Base-by-base conservation (phyloP, 768 basidiomycete genomes). In the Suillus spraguei region DNA sequence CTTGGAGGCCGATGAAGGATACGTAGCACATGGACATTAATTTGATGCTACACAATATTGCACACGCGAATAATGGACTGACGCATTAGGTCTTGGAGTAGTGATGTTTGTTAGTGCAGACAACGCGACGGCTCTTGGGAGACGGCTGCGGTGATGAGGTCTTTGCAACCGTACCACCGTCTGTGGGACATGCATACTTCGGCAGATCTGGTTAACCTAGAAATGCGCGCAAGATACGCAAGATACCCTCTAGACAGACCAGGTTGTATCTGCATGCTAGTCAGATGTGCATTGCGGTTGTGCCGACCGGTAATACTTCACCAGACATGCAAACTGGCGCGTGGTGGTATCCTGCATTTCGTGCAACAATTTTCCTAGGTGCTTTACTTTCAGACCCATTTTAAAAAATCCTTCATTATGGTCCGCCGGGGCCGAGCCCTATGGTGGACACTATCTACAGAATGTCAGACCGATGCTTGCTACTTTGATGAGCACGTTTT, bases 1-100 rank as follows among this genome's bases (percentile, higher is more conserved):
- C 97, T 79, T 99, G 97, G n/a, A 99, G 80, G 72, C 99, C 97
- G 70, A 99, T 97, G 85, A 99, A 99, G 66, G 94, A 95, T 32
- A 91, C 92, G 73, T 99, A 99, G 44, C 93, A 94, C 59, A 85
- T 83, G 49, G 87, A 87, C 36, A 92, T 94, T 10, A 99, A 95
- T 68, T 87, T 88, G 71, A 98, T 78, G 70, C 96, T 91, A 66
- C 97, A 91, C 54, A 99, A 83, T 63, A 99, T 81, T 11, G 95
- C 95, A 61, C 90, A 90, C 7, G 94, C 94, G 71, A 98, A 95
- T 78, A 87, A 89, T 0, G 96, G 96, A 68, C 97, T 87, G 68
- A 99, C 86, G 76, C 84, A 83, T 58, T 87, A 82, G 13, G 89
- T 92, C 94, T 96, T 66, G 10, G 6, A 42, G 38, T 22, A n/a